Evolutionary conservation across 2,329 filamentous ascomycete genomes (phyloP).

Genomic region (Claviceps cyperi): DNA sequence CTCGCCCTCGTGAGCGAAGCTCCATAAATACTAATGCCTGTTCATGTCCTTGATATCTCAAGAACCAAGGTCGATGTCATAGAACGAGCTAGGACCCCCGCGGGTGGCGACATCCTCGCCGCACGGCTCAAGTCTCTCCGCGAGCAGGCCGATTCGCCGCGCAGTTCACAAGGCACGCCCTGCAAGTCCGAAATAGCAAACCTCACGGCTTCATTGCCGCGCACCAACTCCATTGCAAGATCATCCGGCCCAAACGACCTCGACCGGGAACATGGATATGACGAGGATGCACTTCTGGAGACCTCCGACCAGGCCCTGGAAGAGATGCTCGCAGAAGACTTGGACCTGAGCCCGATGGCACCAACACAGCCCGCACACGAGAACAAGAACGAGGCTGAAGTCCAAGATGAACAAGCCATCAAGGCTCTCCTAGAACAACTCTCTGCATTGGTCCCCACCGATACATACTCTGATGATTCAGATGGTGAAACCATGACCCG

Average conservation of each 20-base stretch:
- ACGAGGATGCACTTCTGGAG: slow-evolving; percentile 24
- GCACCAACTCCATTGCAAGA: not conserved
- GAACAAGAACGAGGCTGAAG: slow-evolving; percentile 2
- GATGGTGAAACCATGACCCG: slow-evolving; percentile 35
- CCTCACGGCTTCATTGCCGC: not conserved
- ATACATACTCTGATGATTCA: slow-evolving; percentile 26
- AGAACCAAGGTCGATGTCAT: slow-evolving; percentile 23
- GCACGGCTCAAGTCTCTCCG: slow-evolving; percentile 37
- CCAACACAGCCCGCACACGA: slow-evolving; percentile 1
- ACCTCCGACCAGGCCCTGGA: slow-evolving; percentile 39
- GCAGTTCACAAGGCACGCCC: not conserved
- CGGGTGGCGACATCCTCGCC: slow-evolving; percentile 36
- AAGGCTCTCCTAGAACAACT: slow-evolving; percentile 24
- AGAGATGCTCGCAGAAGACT: slow-evolving; percentile 28
- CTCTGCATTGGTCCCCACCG: slow-evolving; percentile 16
- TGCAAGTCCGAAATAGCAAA: not conserved
- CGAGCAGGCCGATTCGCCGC: slow-evolving; percentile 17
- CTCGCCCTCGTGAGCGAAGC: slow-evolving; percentile 7
- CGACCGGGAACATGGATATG: slow-evolving; percentile 15
- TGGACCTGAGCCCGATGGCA: slow-evolving; percentile 15
- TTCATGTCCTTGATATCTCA: not conserved
- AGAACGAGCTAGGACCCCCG: slow-evolving; percentile 26
- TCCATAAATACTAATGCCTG: not conserved
- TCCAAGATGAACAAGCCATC: slow-evolving; percentile 18
- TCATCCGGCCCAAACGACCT: not conserved